Evolutionary conservation across 192 early-diverging fungal genomes (phyloP), one percentile per base, ranked within the genome.

Genomic region (Backusella luteola): DNA sequence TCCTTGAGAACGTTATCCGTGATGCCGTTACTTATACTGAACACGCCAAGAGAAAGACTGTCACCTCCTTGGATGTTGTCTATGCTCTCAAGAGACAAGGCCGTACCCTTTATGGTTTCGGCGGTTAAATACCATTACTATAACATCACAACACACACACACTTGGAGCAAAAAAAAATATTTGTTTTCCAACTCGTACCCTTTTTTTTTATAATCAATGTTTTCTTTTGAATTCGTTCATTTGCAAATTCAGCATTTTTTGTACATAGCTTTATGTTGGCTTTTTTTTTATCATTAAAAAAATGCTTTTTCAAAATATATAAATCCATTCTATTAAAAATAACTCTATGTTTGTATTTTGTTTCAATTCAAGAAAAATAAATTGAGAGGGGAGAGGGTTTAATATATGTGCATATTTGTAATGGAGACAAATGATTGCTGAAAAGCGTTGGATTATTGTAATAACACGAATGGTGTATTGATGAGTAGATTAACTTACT

Each of bases 21-120:
- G 96, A 97, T 83, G 93, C 96, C 36, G 96, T 97, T 77, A 97
- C 96, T 75, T 98, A 98, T 88, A 97, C 96, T 78, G 97, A 99
- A 85, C 97, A 99, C 91, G 97, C 95, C 81, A 97, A 96, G 90
- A 89, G 96, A 85, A 97, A 99, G 94, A 99, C 98, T 77, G 97
- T 99, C 83, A 99, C 98, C 69, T 98, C 97, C 39, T 91, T 99
- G 53, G 98, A 99, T 85, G 98, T 99, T 67, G 96, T 99, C 85
- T 99, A 99, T 83, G 96, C 96, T 32, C 92, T 98, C 87, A 98
- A 98, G 90, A 92, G 95, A 80, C 97, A 98, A 87, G 97, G 96
- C 83, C 92, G 96, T 81, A 96, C 97, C 79, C 94, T 98, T 69
- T 98, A 89, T 66, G 88, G 88, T 76, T 89, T 89, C 73, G 87